phyloP scores from a whole-genome alignment of 1,284 basidiomycete species.

The Ganoderma boninense region DNA sequence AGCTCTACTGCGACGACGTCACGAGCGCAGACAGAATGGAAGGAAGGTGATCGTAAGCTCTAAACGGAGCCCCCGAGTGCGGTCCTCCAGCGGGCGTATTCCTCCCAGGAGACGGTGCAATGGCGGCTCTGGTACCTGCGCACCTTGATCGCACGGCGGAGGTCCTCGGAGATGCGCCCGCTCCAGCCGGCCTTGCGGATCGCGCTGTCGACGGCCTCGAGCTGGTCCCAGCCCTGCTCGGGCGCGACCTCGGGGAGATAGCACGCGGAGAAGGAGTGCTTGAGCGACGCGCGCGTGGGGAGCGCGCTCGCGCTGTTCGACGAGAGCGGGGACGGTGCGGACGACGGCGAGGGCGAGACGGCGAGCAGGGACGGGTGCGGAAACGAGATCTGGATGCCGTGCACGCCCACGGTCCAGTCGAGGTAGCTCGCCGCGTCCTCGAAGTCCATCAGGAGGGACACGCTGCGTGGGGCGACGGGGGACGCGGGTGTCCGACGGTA shows the following conservation, averaged over 20 bases:
- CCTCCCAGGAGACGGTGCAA: constrained; percentile 76
- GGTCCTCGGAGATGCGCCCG: constrained; percentile 84
- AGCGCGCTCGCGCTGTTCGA: constrained; percentile 68
- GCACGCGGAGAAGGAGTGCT: constrained; percentile 81
- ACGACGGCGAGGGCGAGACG: constrained; percentile 57
- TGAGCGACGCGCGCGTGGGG: constrained; percentile 58
- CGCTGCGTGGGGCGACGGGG: constrained; percentile 52
- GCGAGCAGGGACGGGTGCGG: constrained; percentile 74
- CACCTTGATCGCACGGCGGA: constrained; percentile 81
- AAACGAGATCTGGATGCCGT: constrained; percentile 93
- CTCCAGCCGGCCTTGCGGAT: constrained; percentile 94
- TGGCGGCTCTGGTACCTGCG: constrained; percentile 89
- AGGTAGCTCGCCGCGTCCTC: constrained; percentile 87
- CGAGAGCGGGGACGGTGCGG: constrained; percentile 72
- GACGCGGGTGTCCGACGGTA: not conserved
- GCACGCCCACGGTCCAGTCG: constrained; percentile 92
- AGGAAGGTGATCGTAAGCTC: constrained; percentile 26
- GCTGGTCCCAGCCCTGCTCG: constrained; percentile 93
- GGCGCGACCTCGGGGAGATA: constrained; percentile 95
- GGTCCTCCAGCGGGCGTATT: constrained; percentile 80
- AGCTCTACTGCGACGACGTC: constrained; percentile 1
- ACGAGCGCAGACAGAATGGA: not conserved
- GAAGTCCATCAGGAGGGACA: constrained; percentile 94
- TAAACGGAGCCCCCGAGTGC: constrained; percentile 48
- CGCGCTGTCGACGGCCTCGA: constrained; percentile 89